Percentiles rank a stretch among this genome's conserved stretches.
phyloP scores from a whole-genome alignment of 148 eudicot genomes.

The Camellia lanceoleosa region DNA sequence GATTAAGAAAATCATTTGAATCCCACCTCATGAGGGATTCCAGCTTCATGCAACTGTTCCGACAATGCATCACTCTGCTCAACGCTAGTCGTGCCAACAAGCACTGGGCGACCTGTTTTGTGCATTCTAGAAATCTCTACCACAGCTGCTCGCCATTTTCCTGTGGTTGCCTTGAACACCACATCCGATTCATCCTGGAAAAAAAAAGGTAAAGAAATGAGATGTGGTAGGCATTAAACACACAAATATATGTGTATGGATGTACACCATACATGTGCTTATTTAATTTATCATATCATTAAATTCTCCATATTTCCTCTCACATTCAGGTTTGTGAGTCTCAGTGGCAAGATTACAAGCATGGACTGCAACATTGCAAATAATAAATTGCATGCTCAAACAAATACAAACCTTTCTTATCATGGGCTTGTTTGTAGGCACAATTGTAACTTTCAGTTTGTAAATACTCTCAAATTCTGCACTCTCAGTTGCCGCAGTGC shows the following conservation, averaged over 20 bases:
- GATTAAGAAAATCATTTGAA: constrained; percentile 2
- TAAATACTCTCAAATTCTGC: constrained; percentile 98
- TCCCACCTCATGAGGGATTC: constrained; percentile 84
- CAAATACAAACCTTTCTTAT: constrained; percentile 86
- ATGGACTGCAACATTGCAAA: not conserved
- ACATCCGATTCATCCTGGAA: constrained; percentile 96
- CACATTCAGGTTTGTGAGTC: not conserved
- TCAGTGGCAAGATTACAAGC: constrained; percentile 5
- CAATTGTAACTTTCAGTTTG: constrained; percentile 94
- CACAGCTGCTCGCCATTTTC: constrained; percentile 96
- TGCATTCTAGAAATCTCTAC: constrained; percentile 97
- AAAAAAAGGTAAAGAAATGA: constrained; percentile 15
- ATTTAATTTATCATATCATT: not conserved
- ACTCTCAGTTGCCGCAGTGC: constrained; percentile 97
- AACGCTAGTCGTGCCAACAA: constrained; percentile 98
- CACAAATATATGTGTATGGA: not conserved
- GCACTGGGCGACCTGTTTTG: constrained; percentile 93
- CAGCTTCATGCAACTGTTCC: constrained; percentile 78
- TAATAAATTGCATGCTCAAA: constrained; percentile 9
- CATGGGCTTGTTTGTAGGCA: constrained; percentile 99
- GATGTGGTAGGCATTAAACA: constrained; percentile 2
- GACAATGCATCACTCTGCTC: constrained; percentile 95
- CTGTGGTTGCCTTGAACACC: constrained; percentile 80
- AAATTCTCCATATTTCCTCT: not conserved
- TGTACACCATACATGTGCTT: not conserved